Conservation (phyloP, 495 filamentous ascomycete species). For the Endocarpon pusillum region DNA sequence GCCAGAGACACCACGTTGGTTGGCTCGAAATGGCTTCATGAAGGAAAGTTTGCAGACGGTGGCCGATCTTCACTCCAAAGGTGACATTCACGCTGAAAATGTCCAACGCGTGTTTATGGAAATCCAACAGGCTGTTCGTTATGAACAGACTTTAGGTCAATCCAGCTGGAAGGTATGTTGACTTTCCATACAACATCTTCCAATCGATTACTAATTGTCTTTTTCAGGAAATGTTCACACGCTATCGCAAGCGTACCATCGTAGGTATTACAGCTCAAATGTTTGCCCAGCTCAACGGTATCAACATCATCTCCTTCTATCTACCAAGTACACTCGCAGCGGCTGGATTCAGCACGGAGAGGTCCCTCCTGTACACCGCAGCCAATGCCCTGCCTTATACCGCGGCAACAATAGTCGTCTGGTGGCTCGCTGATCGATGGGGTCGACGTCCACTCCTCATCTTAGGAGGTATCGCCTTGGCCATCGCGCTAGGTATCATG, state of each 20-base stretch:
- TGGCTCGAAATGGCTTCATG: conserved; percentile 17
- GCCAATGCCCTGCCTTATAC: conserved; percentile 18
- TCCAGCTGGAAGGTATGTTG: conserved; percentile 15
- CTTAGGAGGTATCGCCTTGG: conserved; percentile 13
- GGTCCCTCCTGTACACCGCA: conserved; percentile 13
- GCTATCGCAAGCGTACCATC: conserved; percentile 17
- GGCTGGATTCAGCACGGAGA: conserved; percentile 14
- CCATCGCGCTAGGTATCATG: conserved; percentile 12
- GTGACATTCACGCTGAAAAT: conserved; percentile 12
- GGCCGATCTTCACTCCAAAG: conserved; percentile 14
- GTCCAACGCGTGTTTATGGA: conserved; percentile 12
- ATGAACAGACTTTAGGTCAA: conserved; percentile 13
- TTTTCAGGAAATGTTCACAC: conserved; percentile 17
- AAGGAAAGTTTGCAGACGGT: conserved; percentile 15
- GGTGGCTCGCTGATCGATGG: conserved; percentile 19
- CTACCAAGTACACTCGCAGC: conserved; percentile 15
- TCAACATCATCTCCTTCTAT: conserved; percentile 22
- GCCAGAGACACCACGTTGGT: conserved; percentile 18
- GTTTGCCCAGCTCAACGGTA: conserved; percentile 20
- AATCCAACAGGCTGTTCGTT: conserved; percentile 16
- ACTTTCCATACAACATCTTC: too few species aligned
- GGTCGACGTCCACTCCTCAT: conserved; percentile 24
- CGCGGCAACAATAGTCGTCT: conserved; percentile 15
- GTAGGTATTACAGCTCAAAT: conserved; percentile 19
- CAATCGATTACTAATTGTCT: conserved; percentile 1